A percentile compares a stretch with the other conserved stretches of the same genome.
These are phyloP conservation scores for Carex sylvatica DNA, from an alignment of 202 grass and related monocot genomes.

Conservation along the genomic window DNA sequence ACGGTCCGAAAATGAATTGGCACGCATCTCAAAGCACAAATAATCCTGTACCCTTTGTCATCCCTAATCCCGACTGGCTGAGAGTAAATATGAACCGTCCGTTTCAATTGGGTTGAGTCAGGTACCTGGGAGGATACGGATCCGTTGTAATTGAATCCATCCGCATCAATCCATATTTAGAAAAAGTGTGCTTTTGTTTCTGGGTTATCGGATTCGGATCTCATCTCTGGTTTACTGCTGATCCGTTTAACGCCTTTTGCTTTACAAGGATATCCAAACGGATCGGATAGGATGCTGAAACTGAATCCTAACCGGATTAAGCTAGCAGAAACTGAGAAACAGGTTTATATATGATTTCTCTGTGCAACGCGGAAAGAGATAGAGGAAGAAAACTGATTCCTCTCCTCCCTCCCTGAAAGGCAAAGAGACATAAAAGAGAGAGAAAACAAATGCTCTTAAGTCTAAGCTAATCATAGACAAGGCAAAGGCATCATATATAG, in stretches of 20 bases:
- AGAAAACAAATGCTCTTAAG: constrained; percentile 2
- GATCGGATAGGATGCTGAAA: background rate
- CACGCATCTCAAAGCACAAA: too few species aligned
- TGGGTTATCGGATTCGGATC: background rate
- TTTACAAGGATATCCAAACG: background rate
- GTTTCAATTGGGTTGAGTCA: too few species aligned
- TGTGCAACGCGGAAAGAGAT: background rate
- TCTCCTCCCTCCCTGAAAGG: constrained; percentile 16
- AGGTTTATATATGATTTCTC: constrained; percentile 18
- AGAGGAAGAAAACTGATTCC: background rate
- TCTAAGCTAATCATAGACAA: background rate
- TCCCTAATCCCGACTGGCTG: too few species aligned
- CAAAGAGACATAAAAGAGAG: background rate
- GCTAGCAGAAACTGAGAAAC: background rate
- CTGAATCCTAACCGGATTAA: background rate
- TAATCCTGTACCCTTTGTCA: too few species aligned
- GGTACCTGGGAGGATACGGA: too few species aligned
- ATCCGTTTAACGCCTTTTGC: background rate
- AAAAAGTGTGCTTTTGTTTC: background rate
- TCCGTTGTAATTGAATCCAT: background rate
- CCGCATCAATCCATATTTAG: constrained; percentile 8
- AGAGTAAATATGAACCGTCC: too few species aligned
- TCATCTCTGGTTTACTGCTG: background rate
- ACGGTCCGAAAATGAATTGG: too few species aligned
- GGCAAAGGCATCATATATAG: background rate